Conservation (phyloP, 768 basidiomycete genomes). For the Butyriboletus loyo region DNA sequence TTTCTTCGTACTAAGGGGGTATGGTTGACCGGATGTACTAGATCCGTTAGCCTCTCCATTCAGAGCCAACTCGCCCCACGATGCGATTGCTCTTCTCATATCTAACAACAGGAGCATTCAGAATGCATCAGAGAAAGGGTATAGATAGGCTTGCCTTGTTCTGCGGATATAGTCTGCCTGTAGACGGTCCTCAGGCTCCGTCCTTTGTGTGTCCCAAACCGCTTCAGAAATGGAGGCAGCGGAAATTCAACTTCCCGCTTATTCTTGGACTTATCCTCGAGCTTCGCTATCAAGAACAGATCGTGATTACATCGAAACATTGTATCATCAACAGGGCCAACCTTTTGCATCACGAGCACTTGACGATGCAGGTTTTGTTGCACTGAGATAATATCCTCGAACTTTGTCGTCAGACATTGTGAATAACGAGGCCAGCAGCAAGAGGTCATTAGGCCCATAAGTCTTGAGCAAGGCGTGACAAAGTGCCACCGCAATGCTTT, state of each 20-base stretch:
- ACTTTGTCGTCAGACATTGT: neutral
- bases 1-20: neutral
- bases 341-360: neutral
- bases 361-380: too few species aligned
- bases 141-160: neutral
- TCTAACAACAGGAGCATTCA: neutral
- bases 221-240: neutral
- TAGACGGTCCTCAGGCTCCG: neutral
- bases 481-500: constrained; percentile 12
- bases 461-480: constrained; percentile 12
- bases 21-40: neutral
- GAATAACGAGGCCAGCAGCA: constrained; percentile 12
- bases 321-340: neutral
- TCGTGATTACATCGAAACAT: neutral
- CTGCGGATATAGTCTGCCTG: neutral
- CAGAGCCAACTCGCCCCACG: neutral
- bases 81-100: neutral
- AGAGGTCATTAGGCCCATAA: constrained; percentile 9
- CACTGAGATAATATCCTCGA: too few species aligned
- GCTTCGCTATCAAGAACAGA: neutral
- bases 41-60: neutral
- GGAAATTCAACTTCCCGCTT: too few species aligned
- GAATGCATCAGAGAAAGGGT: neutral
- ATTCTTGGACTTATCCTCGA: too few species aligned
- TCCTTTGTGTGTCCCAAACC: neutral